Conservation (phyloP, 176 grass and related monocot genomes). For the Triticum timopheevii region DNA sequence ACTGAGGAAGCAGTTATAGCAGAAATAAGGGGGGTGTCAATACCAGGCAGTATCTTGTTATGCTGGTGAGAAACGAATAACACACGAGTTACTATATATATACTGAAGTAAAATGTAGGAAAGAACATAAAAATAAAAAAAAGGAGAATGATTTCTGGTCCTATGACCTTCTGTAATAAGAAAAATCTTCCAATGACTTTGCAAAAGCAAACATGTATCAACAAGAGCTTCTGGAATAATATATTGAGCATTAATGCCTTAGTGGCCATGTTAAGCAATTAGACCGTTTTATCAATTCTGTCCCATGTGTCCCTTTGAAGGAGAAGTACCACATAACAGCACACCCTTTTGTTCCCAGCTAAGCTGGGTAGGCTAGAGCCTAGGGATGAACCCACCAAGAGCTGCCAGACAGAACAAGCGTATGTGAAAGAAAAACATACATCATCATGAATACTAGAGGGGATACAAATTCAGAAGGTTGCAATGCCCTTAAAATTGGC, state of each 20-base stretch:
- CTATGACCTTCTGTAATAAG: neutral
- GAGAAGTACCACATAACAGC: neutral
- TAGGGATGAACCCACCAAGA: neutral
- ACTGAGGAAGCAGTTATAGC: conserved; percentile 29
- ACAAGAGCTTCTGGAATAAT: neutral
- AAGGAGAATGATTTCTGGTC: neutral
- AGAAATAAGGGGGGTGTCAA: conserved; percentile 17
- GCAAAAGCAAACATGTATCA: neutral
- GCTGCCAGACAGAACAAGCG: neutral
- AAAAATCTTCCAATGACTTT: neutral
- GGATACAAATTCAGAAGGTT: neutral
- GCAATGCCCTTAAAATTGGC: neutral
- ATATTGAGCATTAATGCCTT: neutral
- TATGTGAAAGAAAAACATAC: neutral
- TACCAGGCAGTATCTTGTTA: conserved; percentile 16
- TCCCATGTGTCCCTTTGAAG: neutral
- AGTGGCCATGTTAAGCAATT: neutral
- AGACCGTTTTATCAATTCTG: neutral
- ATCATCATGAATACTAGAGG: neutral
- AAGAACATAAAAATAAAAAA: conserved; percentile 1
- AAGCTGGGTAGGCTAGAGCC: neutral
- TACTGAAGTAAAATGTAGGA: neutral
- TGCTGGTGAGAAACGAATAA: neutral
- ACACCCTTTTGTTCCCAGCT: neutral
- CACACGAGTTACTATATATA: neutral